Conservation (phyloP, 805 yeast species). For the Tetrapisispora fleetii region DNA sequence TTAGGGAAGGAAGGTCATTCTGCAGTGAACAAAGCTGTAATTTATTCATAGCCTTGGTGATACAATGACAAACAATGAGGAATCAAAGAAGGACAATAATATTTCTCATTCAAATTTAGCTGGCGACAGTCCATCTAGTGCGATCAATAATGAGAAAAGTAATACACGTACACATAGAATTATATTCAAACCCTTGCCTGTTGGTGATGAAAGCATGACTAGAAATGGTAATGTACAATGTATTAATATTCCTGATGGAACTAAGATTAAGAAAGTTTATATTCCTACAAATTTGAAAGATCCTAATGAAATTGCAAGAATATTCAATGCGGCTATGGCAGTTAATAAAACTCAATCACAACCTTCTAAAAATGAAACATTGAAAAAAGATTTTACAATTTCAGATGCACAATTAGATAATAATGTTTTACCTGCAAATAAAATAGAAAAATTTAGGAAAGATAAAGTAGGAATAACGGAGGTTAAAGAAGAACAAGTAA, state of each 20-base stretch:
- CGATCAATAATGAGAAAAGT: background rate
- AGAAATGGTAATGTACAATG: background rate
- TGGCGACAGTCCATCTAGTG: background rate
- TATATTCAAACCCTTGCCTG: constrained; percentile 2
- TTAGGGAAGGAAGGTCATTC: too few species aligned
- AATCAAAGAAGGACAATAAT: background rate
- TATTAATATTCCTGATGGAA: background rate
- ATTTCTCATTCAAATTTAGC: background rate
- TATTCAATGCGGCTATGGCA: constrained; percentile 3
- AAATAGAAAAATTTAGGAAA: background rate
- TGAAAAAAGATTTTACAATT: background rate
- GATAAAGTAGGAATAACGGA: background rate
- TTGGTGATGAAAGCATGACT: background rate
- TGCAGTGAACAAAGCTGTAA: too few species aligned
- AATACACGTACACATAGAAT: background rate
- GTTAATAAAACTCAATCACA: constrained; percentile 4
- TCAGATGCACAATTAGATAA: background rate
- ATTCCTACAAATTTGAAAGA: constrained; percentile 1
- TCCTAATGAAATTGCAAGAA: constrained; percentile 2
- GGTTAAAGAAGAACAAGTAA: too few species aligned
- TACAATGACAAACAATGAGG: background rate
- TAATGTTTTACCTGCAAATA: background rate
- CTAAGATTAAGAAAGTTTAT: background rate
- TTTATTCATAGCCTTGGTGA: too few species aligned
- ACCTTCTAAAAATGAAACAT: background rate